A percentile compares a stretch with the other conserved stretches of the same genome.
Evolutionary conservation across 1,284 basidiomycete species (phyloP).

Genomic region (Ganoderma boninense): DNA sequence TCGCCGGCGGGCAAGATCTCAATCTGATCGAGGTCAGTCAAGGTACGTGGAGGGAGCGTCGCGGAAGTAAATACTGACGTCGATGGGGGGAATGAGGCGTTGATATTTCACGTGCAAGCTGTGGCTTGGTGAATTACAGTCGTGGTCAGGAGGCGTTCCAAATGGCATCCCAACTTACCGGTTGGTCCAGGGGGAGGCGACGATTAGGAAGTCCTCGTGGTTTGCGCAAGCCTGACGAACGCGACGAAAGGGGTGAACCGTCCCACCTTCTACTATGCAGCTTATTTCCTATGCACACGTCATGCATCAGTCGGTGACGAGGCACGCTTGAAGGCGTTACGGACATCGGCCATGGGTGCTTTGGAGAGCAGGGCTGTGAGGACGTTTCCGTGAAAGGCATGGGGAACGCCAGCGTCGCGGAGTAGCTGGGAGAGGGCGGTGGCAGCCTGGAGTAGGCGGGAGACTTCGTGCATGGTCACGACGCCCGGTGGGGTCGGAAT

Average conservation of each 20-base stretch:
- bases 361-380: constrained; percentile 67
- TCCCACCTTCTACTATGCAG: constrained; percentile 64
- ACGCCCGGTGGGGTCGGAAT: constrained; percentile 16
- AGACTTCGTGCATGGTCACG: constrained; percentile 65
- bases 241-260: constrained; percentile 59
- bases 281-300: constrained; percentile 54
- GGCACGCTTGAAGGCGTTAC: constrained; percentile 35
- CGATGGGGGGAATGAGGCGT: constrained; percentile 46
- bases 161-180: constrained; percentile 43
- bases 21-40: constrained; percentile 56
- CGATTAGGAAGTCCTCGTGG: constrained; percentile 51
- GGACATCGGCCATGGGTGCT: constrained; percentile 61
- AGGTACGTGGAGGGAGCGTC: not conserved
- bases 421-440: constrained; percentile 65
- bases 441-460: constrained; percentile 71
- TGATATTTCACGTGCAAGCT: constrained; percentile 50
- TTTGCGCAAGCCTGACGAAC: constrained; percentile 60
- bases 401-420: constrained; percentile 57
- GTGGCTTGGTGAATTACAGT: constrained; percentile 23
- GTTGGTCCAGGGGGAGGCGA: constrained; percentile 62
- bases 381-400: constrained; percentile 75
- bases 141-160: constrained; percentile 9
- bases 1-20: constrained; percentile 84
- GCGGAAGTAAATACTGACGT: constrained; percentile 39
- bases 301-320: constrained; percentile 13